Conservation (phyloP, 2,329 filamentous ascomycete species). For the Aspergillus caelatus region DNA sequence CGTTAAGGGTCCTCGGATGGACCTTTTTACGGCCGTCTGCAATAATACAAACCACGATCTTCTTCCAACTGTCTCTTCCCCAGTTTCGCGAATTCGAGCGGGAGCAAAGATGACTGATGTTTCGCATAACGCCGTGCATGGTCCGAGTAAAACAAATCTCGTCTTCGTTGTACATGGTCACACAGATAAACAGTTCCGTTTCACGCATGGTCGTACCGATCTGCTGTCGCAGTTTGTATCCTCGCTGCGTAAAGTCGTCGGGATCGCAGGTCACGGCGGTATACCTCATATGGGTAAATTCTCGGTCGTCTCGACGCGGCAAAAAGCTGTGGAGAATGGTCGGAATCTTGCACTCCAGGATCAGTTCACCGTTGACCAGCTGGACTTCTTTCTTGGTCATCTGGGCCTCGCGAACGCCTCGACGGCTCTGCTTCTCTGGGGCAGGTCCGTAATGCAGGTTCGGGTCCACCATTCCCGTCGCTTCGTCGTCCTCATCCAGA, state of each 20-base stretch:
- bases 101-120: conserved; percentile 94
- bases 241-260: conserved; percentile 84
- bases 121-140: conserved; percentile 99
- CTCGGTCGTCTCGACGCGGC: conserved; percentile 85
- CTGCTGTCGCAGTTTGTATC: conserved; percentile 91
- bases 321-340: conserved; percentile 98
- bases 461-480: conserved; percentile 59
- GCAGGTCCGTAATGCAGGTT: conserved; percentile 80
- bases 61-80: conserved; percentile 98
- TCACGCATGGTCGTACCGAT: conserved; percentile 82
- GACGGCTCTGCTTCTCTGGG: conserved; percentile 80
- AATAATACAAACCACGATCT: conserved; percentile 97
- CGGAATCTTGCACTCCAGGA: conserved; percentile 98
- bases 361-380: conserved; percentile 95
- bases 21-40: conserved; percentile 93
- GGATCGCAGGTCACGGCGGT: conserved; percentile 98
- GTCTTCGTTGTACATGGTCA: conserved; percentile 99
- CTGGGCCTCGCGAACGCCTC: conserved; percentile 83
- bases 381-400: conserved; percentile 93
- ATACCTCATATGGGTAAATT: conserved; percentile 99
- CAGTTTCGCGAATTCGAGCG: conserved; percentile 90
- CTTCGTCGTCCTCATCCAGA: conserved; percentile 48
- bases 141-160: conserved; percentile 95
- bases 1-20: conserved; percentile 89
- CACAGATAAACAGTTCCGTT: conserved; percentile 92